Base-by-base conservation (phyloP, 495 filamentous ascomycete species). In the Trichoderma virens region DNA sequence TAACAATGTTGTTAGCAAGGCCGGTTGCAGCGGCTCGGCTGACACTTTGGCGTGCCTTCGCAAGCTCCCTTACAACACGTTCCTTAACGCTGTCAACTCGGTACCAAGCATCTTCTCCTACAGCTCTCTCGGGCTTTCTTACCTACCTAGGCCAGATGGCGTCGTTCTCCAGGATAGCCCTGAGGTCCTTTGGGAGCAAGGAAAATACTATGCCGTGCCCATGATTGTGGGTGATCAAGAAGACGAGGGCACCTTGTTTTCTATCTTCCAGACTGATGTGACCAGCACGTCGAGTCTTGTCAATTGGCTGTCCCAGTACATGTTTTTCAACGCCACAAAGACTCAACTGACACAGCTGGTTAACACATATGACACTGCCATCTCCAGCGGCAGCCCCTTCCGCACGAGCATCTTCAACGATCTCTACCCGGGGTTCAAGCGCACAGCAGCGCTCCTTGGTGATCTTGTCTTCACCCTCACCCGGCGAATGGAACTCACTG, bases 371-470 rank as follows among this genome's bases (percentile, higher is more conserved):
- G 74, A 78, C 13, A 63, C 78, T n/a, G 76, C 71, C 39, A 64
- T 79, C 18, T 69, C 74, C 14, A 75, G 79, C 39, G 88, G 87
- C 31, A 86, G 82, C 0, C 89, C 89, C 5, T 91, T 89, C 76
- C 75, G 83, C 59, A 90, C 86, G 0, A 80, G 86, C 16, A 64
- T 78, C 9, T 43, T 82, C 3, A 87, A 91, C 72, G 84, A 85
- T 66, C 75, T 82, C 70, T 91, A 90, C 67, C 88, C 89, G 0
- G 81, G 88, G 68, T 91, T 85, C 79, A 93, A 92, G 72, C 86
- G 88, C 3, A 76, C 91, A 0, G 85, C 89, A 1, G 88, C 89
- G n/a, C 86, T 92, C 59, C 77, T 91, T 0, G 89, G 89, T 30
- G 88, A 92, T 66, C 69, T 86, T 1, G 81, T 81, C 27, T 90